A percentile compares a stretch with the other conserved stretches of the same genome.
These are phyloP conservation scores for Sclerotinia subarctica DNA, from an alignment of 2,329 filamentous ascomycete genomes.

Conservation along the genomic window DNA sequence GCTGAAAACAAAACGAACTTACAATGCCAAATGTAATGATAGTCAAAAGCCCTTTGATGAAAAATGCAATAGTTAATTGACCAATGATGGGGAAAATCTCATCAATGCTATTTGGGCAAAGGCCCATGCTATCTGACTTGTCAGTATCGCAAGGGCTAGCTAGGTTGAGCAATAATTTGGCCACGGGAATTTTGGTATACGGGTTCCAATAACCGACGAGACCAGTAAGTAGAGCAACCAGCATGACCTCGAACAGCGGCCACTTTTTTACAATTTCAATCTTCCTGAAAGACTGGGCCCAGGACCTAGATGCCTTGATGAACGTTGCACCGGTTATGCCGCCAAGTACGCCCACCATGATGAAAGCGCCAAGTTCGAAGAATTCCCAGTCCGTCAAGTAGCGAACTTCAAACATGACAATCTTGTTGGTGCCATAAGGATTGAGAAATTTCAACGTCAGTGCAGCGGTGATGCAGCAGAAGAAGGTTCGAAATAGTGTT, in stretches of 20 bases:
- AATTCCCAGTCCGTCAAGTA: conserved; percentile 90
- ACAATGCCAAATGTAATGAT: conserved; percentile 88
- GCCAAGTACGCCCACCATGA: conserved; percentile 80
- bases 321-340: conserved; percentile 85
- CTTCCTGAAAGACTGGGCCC: conserved; percentile 85
- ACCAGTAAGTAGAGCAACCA: conserved; percentile 83
- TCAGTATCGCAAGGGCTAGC: conserved; percentile 81
- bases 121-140: conserved; percentile 60
- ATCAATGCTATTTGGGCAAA: conserved; percentile 70
- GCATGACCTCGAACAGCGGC: conserved; percentile 80
- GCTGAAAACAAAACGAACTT: conserved; percentile 37
- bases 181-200: conserved; percentile 83
- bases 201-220: conserved; percentile 90
- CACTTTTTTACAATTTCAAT: conserved; percentile 76
- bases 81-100: conserved; percentile 76
- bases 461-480: conserved; percentile 92
- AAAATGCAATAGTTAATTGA: conserved; percentile 71
- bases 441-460: conserved; percentile 92
- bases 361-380: conserved; percentile 84
- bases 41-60: conserved; percentile 87
- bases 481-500: conserved; percentile 95
- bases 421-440: conserved; percentile 93
- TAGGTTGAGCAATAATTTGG: conserved; percentile 85
- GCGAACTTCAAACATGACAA: conserved; percentile 92
- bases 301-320: conserved; percentile 89